Base-by-base conservation (phyloP, 2,329 filamentous ascomycete genomes). In the Blumeria graminis region DNA sequence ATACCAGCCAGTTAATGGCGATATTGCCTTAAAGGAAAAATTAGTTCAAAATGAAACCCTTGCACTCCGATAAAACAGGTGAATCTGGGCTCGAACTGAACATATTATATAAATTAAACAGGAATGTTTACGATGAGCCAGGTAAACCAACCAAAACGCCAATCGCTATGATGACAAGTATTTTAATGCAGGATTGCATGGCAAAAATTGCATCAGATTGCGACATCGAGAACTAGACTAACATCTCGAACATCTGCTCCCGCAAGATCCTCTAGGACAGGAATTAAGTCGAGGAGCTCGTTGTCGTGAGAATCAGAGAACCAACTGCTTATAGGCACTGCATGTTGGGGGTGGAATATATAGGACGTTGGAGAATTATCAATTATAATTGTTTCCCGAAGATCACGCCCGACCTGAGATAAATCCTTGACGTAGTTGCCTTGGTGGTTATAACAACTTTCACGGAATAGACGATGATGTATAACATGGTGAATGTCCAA, bases 271-370 rank as follows among this genome's bases (percentile, higher is more conserved):
- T 98, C 92, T 62, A 98, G 86, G 64, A 98, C 92, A 56, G 92
- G 92, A 69, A 98, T 96, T 64, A 98, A 75, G 69, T 98, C 92
- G 65, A 98, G 76, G 60, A 98, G 77, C 75, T 98, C 92, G 71
- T 98, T 98, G 73, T 98, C 92, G 71, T 98, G 92, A 60, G 92
- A 92, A 71, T 98, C 92, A 62, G 89, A 95, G 73, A 98, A 98
- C 92, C 92, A 98, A 75, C 90, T 96, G 77, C 89, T 95, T 72
- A 98, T 98, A 32, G 92, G 92, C 54, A 98, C 90, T 59, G 92
- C 92, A 69, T 98, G 92, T 72, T 98, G 90, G 28, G 92, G 92
- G 68, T 98, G 92, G 77, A 98, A 98, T 65, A 98, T 96, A 73
- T 98, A 98, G 11, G 90, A 96, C 4, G 92, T 98, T 1, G 92